Evolutionary conservation across 768 basidiomycete species (phyloP).

Genomic region (Cystobasidium ongulense): DNA sequence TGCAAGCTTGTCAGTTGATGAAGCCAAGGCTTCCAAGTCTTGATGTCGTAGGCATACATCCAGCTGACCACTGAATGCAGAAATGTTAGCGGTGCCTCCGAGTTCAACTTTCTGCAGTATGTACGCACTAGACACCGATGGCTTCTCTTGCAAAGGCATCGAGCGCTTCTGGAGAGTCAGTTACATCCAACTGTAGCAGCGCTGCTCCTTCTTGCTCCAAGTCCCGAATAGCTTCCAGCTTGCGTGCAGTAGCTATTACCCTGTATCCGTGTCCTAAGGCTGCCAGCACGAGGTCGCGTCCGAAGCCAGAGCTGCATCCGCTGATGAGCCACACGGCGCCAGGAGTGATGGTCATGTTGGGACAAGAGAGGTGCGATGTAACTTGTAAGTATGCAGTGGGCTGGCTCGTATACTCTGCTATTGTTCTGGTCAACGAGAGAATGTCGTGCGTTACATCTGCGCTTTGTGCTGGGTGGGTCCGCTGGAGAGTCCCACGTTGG

Average conservation of each 20-base stretch:
- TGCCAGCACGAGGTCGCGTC: conserved; percentile 9
- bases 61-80: neutral
- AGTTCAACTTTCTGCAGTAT: neutral
- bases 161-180: conserved; percentile 44
- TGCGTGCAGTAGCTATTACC: conserved; percentile 22
- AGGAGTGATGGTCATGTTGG: neutral
- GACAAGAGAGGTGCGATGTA: neutral
- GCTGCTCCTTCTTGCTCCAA: conserved; percentile 5
- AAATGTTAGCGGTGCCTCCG: neutral
- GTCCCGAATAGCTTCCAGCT: neutral
- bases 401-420: too few species aligned
- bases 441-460: too few species aligned
- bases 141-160: conserved; percentile 45
- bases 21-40: neutral
- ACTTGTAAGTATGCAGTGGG: too few species aligned
- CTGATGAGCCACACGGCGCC: conserved; percentile 6
- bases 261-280: neutral
- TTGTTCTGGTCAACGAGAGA: too few species aligned
- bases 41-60: neutral
- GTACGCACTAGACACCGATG: conserved; percentile 38
- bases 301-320: conserved; percentile 25
- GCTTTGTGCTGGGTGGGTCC: too few species aligned
- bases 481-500: too few species aligned
- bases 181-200: conserved; percentile 48
- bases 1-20: too few species aligned